Conservation (phyloP, 441 rosid species). For the Corymbia citriodora region DNA sequence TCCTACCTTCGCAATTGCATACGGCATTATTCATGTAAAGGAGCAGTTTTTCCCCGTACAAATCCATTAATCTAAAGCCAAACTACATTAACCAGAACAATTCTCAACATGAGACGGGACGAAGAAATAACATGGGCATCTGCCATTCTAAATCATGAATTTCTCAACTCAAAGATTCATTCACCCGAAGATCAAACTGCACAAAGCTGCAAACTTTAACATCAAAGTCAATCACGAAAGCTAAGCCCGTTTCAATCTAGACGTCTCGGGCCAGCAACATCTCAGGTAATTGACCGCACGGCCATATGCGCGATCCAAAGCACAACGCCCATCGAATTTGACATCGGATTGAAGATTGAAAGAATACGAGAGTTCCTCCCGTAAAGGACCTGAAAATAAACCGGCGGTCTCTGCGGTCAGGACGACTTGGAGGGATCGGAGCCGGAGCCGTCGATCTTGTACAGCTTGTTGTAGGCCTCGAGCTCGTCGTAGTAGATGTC, state of each 20-base stretch:
- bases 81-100: neutral
- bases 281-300: neutral
- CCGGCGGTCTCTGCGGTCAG: neutral
- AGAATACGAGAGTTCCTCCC: neutral
- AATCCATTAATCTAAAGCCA: neutral
- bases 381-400: neutral
- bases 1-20: neutral
- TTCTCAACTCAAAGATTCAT: neutral
- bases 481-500: slow-evolving; percentile 87
- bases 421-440: neutral
- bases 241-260: neutral
- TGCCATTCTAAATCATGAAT: neutral
- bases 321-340: neutral
- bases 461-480: slow-evolving; percentile 61
- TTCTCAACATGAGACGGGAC: neutral
- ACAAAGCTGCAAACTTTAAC: neutral
- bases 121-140: neutral
- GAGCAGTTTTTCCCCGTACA: neutral
- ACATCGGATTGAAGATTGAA: neutral
- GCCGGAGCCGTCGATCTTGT: neutral
- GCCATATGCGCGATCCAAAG: neutral
- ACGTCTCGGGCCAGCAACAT: neutral
- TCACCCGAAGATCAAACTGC: neutral
- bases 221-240: neutral
- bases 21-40: neutral